Base-by-base conservation (phyloP, 495 filamentous ascomycete genomes). In the Hyphodiscus hymeniophilus region DNA sequence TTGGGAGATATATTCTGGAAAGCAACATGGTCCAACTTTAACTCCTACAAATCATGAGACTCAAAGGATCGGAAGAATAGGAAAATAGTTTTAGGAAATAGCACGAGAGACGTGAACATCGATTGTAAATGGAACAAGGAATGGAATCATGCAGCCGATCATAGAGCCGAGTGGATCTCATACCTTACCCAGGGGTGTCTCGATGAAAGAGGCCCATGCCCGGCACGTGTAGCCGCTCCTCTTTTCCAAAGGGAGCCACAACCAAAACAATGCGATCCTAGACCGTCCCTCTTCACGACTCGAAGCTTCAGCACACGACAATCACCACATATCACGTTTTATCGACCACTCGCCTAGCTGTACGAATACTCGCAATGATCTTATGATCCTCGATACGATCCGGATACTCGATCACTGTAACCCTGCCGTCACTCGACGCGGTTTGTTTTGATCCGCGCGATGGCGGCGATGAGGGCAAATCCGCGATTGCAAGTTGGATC, bases 401-500 rank as follows among this genome's bases (percentile, higher is more conserved):
- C 21, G 7, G 15, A 17, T 24, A n/a, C 7, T 24, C 24, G 26
- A 43, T 13, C 15, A 15, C n/a, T 24, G 15, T 3, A 20, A 3
- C 41, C n/a, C 26, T 38, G 17, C 21, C 16, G 46, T 38, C 16
- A 3, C 17, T 50, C 38, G 34, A 53, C 56, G 58, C 55, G 58
- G 45, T 47, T 53, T 61, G 49, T 55, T 61, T 61, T 61, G 49
- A 51, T 54, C 52, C 17, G 13, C 28, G 64, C 57, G 63, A 80
- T 74, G 77, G 67, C 67, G 41, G 51, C 60, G 34, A 65, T 68
- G 59, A 64, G 73, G 64, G 64, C 63, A 39, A 69, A 72, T 58
- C 21, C 51, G 28, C 73, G 72, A 66, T 58, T 75, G 54, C 69
- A 69, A 49, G 71, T 78, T 51, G 75, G 75, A 59, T 77, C 75